These are phyloP conservation scores for Hypomontagnella submonticulosa DNA, from an alignment of 495 filamentous ascomycete genomes.

Conservation along the genomic window DNA sequence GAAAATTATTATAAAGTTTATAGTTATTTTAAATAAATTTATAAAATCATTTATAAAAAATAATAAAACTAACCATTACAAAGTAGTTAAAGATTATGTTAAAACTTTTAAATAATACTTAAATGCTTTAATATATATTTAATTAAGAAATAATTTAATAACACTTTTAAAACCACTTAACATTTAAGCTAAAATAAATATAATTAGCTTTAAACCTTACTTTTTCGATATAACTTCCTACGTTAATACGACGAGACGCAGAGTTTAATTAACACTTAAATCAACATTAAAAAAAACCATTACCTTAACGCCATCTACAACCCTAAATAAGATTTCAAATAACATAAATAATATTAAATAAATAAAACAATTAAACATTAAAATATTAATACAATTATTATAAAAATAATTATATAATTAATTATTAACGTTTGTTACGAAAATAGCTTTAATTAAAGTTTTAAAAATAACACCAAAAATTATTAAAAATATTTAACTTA, in stretches of 20 bases:
- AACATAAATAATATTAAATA: no score
- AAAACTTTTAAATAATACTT: no score
- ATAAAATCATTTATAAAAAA: slow-evolving; percentile 1
- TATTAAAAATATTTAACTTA: no score
- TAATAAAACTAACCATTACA: background rate
- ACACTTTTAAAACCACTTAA: background rate
- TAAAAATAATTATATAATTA: background rate
- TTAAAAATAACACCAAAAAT: background rate
- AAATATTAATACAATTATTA: background rate
- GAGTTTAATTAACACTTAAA: background rate
- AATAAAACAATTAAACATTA: background rate
- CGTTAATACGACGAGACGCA: background rate
- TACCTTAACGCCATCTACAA: background rate
- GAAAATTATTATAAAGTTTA: background rate
- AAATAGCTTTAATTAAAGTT: background rate
- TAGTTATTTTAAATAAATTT: slow-evolving; percentile 1
- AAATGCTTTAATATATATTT: background rate
- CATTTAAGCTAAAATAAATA: background rate
- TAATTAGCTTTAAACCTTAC: background rate
- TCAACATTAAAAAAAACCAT: background rate
- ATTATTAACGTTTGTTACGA: background rate
- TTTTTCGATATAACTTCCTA: background rate
- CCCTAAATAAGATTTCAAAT: background rate
- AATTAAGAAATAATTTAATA: background rate
- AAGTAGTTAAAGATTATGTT: background rate